Base-by-base conservation (phyloP, 352 stramenopile genomes). In the Phytophthora meadii region DNA sequence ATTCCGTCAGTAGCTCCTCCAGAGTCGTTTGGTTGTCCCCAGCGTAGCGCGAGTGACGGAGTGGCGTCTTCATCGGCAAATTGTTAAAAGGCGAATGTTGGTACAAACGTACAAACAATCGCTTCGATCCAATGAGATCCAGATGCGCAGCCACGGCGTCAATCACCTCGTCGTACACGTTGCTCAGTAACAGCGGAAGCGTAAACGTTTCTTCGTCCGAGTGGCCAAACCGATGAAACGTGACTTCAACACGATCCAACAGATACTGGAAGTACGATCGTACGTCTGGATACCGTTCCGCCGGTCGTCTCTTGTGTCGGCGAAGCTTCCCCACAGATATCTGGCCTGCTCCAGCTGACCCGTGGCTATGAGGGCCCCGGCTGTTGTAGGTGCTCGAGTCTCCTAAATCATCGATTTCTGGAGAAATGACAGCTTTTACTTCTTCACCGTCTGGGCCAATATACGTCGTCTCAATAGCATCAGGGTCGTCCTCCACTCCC, bases 191-290 rank as follows among this genome's bases (percentile, higher is more conserved):
- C 15, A 96, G 61, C 28, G 63, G 55, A 6, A 94, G 54, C 6
- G 69, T 63, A 30, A 93, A 75, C 0, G 81, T 65, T 6, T 83
- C 68, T 36, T 87, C 74, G 0, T 92, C 77, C 8, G 65, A 59
- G 46, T 82, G 59, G 0, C 75, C 72, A 49, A 87, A 84, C n/a
- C 68, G 65, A 12, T 84, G 75, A 40, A 96, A 94, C 1, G 70
- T 70, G 3, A 96, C 72, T 34, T 96, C 88, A 15, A 94, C 74
- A 10, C 87, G 86, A 69, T 96, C 85, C 19, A 96, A 62, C 46
- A 94, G 53, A 48, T 95, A 96, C 54, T 79, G 79, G 32, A 96
- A 95, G 66, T 95, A 96, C 1, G 73, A 84, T 28, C 72, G 81
- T 17, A 93, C 84, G 49, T 90, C 74, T 0, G 87, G 79, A 73